Base-by-base conservation (phyloP, 805 yeast species). In the Hanseniaspora singularis region DNA sequence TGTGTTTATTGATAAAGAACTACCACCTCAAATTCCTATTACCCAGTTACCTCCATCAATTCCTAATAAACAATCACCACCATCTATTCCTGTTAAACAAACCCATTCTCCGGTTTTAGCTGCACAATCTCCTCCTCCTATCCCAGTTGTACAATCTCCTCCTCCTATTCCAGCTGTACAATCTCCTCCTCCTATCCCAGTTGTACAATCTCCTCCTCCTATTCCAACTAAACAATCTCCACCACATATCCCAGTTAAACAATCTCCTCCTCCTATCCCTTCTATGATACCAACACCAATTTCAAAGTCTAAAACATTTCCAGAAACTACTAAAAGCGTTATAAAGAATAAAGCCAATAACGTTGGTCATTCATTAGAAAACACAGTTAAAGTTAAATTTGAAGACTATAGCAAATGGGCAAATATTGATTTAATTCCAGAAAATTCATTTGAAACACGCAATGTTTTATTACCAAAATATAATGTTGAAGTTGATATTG, bases 401-500 rank as follows among this genome's bases (percentile, higher is more conserved):
- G 20, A 24, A 15, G 23, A 36, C 12, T 33, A 23, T 36, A n/a
- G 15, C n/a, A n/a, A 36, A 6, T 36, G 28, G 39, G 30, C 4
- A 6, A 23, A 23, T 23, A 22, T 8, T 3, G 30, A 18, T 6
- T 11, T 19, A 9, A 27, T 44, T 37, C 48, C 48, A 15, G 41
- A 37, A 11, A 30, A 24, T 4, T 16, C 18, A 16, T 20, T 44
- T 18, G 3, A 23, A 2, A 4, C 41, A 11, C n/a, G 16, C 2
- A 37, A 30, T 37, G 31, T 18, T n/a, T 16, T 14, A 14, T 6
- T 26, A n/a, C 31, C 55, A 12, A 60, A 58, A 38, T 59, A 51
- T 41, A 65, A 74, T 15, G 76, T 62, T 58, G 95, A 86, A 59
- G 71, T 86, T 49, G 73, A 75, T 23, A 65, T 70, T 49, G 56